Evolutionary conservation across 352 stramenopile species (phyloP).

Genomic region (Thraustochytrium sp.): DNA sequence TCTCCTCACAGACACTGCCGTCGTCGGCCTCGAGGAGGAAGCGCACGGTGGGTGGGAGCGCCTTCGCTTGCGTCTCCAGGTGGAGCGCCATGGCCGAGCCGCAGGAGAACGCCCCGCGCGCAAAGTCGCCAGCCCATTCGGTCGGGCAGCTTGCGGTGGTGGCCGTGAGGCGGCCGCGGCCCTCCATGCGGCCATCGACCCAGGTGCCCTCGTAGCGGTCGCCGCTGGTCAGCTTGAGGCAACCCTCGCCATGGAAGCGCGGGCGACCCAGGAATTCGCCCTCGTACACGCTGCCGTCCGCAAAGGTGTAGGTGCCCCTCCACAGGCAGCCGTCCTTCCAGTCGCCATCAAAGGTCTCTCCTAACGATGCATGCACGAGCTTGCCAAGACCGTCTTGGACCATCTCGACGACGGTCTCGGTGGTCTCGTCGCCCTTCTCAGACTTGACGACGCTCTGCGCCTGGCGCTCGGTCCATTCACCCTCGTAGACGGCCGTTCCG

Average conservation of each 20-base stretch:
- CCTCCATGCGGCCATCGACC: neutral
- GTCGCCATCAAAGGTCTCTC: neutral
- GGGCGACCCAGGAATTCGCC: neutral
- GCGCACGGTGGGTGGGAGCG: neutral
- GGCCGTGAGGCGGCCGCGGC: neutral
- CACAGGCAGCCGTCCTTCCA: neutral
- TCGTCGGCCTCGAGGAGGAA: neutral
- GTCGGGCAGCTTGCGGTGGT: neutral
- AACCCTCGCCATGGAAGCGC: neutral
- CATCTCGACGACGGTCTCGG: neutral
- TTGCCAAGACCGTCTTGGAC: neutral
- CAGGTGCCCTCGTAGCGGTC: neutral
- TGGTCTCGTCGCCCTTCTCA: neutral
- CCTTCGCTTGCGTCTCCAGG: neutral
- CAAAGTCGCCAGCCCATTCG: neutral
- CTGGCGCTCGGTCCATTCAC: neutral
- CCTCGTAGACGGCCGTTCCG: neutral
- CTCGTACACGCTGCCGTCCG: neutral
- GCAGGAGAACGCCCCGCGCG: neutral
- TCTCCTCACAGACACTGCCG: no score
- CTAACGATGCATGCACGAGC: neutral
- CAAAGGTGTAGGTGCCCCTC: neutral
- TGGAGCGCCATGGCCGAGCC: neutral
- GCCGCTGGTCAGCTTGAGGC: neutral
- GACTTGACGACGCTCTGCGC: neutral